Percentiles rank a stretch among this genome's conserved stretches.
Conservation (phyloP, 2,329 filamentous ascomycete species). For the Grosmannia penicillata region DNA sequence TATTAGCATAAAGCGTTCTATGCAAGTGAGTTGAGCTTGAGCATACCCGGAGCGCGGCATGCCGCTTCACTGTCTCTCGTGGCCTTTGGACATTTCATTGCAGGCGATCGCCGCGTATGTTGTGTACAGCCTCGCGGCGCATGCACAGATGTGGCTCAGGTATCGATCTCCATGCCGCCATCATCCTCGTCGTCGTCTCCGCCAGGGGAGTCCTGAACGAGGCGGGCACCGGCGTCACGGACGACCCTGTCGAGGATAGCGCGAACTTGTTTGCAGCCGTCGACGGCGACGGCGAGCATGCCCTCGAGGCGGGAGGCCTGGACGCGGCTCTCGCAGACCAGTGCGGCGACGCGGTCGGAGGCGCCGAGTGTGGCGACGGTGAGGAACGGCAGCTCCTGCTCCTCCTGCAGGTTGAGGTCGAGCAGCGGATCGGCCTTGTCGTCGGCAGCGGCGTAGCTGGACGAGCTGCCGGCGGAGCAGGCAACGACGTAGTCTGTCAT, state of each 20-base stretch:
- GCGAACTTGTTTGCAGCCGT: conserved; percentile 78
- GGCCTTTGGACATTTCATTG: too few species aligned
- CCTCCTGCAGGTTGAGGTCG: conserved; percentile 66
- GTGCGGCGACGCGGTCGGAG: conserved; percentile 59
- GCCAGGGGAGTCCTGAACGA: conserved; percentile 32
- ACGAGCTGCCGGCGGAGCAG: conserved; percentile 72
- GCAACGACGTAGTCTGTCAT: conserved; percentile 87
- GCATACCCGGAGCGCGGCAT: too few species aligned
- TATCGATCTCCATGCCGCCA: conserved; percentile 31
- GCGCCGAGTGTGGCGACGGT: conserved; percentile 70
- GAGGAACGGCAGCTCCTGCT: conserved; percentile 76
- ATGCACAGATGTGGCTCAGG: too few species aligned
- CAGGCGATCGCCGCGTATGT: too few species aligned
- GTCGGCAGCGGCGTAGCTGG: conserved; percentile 47
- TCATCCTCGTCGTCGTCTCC: neutral
- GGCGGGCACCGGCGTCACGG: conserved; percentile 50
- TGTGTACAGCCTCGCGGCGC: too few species aligned
- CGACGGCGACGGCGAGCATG: conserved; percentile 83
- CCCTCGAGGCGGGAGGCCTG: conserved; percentile 70
- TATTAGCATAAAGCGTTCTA: neutral
- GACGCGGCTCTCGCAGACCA: conserved; percentile 81
- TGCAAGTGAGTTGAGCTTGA: neutral
- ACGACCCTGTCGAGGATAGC: conserved; percentile 70
- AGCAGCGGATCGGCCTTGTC: conserved; percentile 62
- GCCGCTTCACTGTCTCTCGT: too few species aligned